phyloP scores from a whole-genome alignment of 768 basidiomycete genomes.

The Termitomyces sp. region DNA sequence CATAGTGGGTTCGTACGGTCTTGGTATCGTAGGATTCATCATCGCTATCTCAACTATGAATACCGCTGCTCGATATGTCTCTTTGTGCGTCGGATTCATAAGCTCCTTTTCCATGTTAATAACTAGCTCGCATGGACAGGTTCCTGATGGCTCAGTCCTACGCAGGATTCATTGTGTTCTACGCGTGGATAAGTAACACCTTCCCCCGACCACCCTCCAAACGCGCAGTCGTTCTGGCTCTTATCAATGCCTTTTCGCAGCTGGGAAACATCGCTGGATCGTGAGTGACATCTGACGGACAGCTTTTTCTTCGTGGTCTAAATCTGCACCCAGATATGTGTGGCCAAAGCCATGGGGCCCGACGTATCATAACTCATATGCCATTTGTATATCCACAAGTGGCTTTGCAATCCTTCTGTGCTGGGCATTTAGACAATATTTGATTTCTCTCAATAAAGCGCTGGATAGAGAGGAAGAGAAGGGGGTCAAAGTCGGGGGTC shows the following conservation, averaged over 20 bases:
- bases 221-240: constrained; percentile 81
- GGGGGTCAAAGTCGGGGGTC: constrained; percentile 29
- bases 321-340: constrained; percentile 39
- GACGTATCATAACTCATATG: constrained; percentile 65
- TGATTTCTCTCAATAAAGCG: constrained; percentile 36
- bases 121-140: constrained; percentile 28
- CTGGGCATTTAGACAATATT: constrained; percentile 42
- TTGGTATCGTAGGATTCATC: constrained; percentile 68
- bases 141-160: constrained; percentile 79
- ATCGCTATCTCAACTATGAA: constrained; percentile 65
- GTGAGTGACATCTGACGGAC: constrained; percentile 36
- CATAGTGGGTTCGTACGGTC: constrained; percentile 43
- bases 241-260: constrained; percentile 79
- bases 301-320: neutral
- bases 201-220: constrained; percentile 72
- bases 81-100: constrained; percentile 39
- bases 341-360: constrained; percentile 74
- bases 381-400: constrained; percentile 63
- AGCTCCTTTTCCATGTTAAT: neutral
- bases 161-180: constrained; percentile 65
- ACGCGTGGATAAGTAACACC: constrained; percentile 50
- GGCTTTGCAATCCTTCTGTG: constrained; percentile 47
- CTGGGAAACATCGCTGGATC: constrained; percentile 84
- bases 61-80: constrained; percentile 57
- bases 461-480: constrained; percentile 31